Base-by-base conservation (phyloP, 129 eudicot genomes). In the Oenanthe sinensis region DNA sequence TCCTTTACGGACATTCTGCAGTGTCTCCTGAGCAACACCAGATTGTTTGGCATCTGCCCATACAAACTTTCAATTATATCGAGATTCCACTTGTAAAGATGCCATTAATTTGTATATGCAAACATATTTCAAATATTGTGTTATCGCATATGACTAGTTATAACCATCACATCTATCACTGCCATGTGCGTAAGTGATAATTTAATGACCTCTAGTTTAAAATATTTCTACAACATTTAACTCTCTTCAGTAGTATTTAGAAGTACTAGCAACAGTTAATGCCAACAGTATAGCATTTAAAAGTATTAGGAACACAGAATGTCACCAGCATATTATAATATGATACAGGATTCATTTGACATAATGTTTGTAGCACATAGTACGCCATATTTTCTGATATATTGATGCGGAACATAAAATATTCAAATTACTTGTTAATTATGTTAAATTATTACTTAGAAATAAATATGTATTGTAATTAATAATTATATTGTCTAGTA, bases 11-110 rank as follows among this genome's bases (percentile, higher is more conserved):
- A 86, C 55, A n/a, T 79, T 87, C 20, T 90, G 84, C 19, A 81
- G 77, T 79, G 95, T 88, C 80, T 90, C 95, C 78, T 90, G 91
- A 82, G 91, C 91, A 90, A 85, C 91, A 8, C 95, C 95, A 47
- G 77, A 85, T 70, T 82, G 86, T 14, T 87, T 76, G 77, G 91
- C 95, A 87, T 90, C 95, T 90, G 85, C 60, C 75, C n/a, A 8
- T 20, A 22, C 75, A 9, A 20, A 22, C 22, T 45, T 22, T 26
- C 22, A n/a, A 73, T 37, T 22, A 33, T 33, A 37, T 16, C 74
- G 15, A 69, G 8, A n/a, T 28, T 13, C 5, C 40, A 14, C 37
- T 24, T 65, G 40, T 2, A 14, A 65, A 60, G 71, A 26, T 63
- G 37, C 71, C 8, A 14, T 63, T 0, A 63, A 63, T 26, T 10